A percentile compares a stretch with the other conserved stretches of the same genome.
Evolutionary conservation across 805 yeast genomes (phyloP).

Genomic region (Ogataea wickerhamii): DNA sequence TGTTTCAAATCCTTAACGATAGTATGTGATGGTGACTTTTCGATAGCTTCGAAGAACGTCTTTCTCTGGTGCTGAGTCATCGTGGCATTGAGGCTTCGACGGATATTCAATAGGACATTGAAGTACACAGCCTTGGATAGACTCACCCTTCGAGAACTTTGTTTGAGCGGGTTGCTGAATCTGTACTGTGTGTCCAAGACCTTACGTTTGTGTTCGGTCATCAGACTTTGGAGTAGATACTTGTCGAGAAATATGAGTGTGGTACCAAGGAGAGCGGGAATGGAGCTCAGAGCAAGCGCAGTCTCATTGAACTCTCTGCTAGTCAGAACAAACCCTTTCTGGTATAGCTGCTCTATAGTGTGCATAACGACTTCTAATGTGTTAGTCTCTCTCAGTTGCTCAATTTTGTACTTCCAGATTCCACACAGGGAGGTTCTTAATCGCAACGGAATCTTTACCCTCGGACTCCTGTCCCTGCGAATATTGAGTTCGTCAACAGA

Average conservation of each 20-base stretch:
- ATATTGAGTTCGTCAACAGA: constrained; percentile 16
- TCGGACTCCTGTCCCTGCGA: constrained; percentile 2
- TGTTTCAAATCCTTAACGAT: constrained; percentile 5
- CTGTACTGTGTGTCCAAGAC: constrained; percentile 8
- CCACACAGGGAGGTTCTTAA: constrained; percentile 24
- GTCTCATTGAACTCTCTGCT: constrained; percentile 27
- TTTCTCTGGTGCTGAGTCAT: constrained; percentile 1
- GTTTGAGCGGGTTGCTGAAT: constrained; percentile 1
- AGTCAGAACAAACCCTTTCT: constrained; percentile 27
- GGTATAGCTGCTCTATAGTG: constrained; percentile 16
- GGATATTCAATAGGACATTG: constrained; percentile 7
- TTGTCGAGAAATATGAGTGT: constrained; percentile 28
- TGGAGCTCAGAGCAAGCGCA: constrained; percentile 22
- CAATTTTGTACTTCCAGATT: constrained; percentile 30
- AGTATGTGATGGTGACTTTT: constrained; percentile 3
- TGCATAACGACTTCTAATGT: constrained; percentile 16
- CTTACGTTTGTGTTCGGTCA: constrained; percentile 4
- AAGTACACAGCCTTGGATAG: constrained; percentile 10
- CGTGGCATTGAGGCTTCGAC: neutral
- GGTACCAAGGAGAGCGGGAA: constrained; percentile 17
- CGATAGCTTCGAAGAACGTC: constrained; percentile 1
- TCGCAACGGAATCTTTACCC: constrained; percentile 21
- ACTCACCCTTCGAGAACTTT: neutral
- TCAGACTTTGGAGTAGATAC: constrained; percentile 24
- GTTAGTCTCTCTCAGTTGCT: constrained; percentile 26